A percentile compares a stretch with the other conserved stretches of the same genome.
These are phyloP conservation scores for Globisporangium acanthophoron DNA, from an alignment of 352 stramenopile genomes.

Conservation along the genomic window DNA sequence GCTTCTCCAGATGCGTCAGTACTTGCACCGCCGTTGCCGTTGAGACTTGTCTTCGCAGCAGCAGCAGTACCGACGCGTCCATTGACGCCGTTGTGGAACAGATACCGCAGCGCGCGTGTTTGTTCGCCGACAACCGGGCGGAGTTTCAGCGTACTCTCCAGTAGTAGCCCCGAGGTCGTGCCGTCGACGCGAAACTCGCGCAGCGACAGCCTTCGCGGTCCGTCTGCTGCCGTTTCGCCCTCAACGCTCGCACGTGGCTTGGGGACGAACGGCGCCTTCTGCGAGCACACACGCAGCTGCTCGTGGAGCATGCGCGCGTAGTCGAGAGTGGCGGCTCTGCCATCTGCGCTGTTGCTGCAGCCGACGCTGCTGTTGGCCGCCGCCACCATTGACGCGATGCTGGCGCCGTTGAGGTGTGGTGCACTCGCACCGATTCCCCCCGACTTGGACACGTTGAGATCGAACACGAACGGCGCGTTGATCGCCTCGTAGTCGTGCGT, in stretches of 20 bases:
- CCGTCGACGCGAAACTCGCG: conserved; percentile 62
- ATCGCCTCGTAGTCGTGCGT: conserved; percentile 73
- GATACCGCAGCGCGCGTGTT: conserved; percentile 52
- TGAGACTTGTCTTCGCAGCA: not conserved
- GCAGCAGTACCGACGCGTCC: not conserved
- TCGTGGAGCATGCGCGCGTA: conserved; percentile 62
- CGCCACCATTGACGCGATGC: not conserved
- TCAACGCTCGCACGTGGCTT: conserved; percentile 9
- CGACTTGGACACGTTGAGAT: conserved; percentile 17
- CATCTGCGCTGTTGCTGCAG: not conserved
- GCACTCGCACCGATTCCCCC: conserved; percentile 6
- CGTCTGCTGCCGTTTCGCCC: conserved; percentile 3
- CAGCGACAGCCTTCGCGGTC: conserved; percentile 16
- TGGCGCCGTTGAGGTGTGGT: not conserved
- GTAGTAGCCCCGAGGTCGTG: conserved; percentile 51
- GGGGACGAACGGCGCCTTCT: conserved; percentile 49
- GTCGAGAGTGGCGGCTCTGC: conserved; percentile 1
- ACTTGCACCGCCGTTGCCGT: not conserved
- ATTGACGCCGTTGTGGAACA: conserved; percentile 48
- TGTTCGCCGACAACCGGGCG: conserved; percentile 52
- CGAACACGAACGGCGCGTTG: conserved; percentile 61
- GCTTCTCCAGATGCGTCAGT: not conserved
- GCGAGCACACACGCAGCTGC: conserved; percentile 53
- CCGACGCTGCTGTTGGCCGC: not conserved
- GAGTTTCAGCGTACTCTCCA: conserved; percentile 69